Evolutionary conservation across 805 yeast species (phyloP).

Genomic region (Candida succiphila): DNA sequence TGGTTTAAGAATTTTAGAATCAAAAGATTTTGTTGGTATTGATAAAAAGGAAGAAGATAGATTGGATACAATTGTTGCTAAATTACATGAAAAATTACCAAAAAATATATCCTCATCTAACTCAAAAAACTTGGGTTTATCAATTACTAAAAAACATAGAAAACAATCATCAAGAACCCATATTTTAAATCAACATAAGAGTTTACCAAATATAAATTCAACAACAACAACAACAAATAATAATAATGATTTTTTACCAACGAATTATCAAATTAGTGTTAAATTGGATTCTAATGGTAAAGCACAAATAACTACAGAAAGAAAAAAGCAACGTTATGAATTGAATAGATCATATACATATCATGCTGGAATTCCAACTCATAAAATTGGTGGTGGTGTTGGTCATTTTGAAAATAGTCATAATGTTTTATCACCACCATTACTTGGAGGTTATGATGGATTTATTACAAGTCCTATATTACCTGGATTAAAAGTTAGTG

Average conservation of each 20-base stretch:
- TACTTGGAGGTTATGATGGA: not conserved
- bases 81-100: conserved; percentile 3
- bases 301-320: conserved; percentile 16
- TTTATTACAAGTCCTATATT: not conserved
- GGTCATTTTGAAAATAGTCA: too few relatives aligned
- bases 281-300: conserved; percentile 16
- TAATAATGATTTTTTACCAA: conserved; percentile 6
- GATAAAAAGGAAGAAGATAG: not conserved
- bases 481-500: conserved; percentile 15
- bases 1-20: conserved; percentile 3
- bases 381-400: not conserved
- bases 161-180: conserved; percentile 2
- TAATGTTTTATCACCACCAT: not conserved
- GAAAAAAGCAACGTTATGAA: conserved; percentile 3
- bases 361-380: not conserved
- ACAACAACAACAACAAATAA: conserved; percentile 2
- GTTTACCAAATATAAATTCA: not conserved
- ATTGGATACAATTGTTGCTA: not conserved
- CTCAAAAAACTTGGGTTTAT: not conserved
- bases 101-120: not conserved
- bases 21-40: conserved; percentile 3
- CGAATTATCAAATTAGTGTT: conserved; percentile 13
- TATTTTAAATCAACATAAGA: not conserved
- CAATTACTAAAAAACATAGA: not conserved
- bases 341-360: too few relatives aligned